phyloP scores from a whole-genome alignment of 2,329 filamentous ascomycete genomes.

The Intubia oerlemansii region DNA sequence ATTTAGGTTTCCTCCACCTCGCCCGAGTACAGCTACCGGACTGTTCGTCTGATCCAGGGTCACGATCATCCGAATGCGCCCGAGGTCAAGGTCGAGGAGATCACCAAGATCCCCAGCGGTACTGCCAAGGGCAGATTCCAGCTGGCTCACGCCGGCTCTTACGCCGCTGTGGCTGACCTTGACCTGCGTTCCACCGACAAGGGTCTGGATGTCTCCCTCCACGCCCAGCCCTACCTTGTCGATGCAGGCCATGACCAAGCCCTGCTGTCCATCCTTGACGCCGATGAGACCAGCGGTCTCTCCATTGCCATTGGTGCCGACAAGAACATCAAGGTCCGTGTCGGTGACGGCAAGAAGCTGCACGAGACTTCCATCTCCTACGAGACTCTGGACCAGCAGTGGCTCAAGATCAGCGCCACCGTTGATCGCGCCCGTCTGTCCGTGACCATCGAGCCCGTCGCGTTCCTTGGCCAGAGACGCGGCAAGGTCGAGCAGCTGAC shows the following conservation, averaged over 20 bases:
- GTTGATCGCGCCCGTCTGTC: background rate
- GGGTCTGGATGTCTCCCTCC: background rate
- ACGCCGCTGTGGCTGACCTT: too few species aligned
- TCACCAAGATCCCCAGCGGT: too few species aligned
- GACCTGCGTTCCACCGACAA: too few species aligned
- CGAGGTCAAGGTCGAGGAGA: too few species aligned
- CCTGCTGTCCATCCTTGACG: background rate
- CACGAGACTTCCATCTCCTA: background rate
- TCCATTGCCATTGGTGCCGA: background rate
- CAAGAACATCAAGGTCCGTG: background rate
- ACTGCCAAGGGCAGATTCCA: too few species aligned
- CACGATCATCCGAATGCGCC: too few species aligned
- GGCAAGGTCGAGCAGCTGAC: too few species aligned
- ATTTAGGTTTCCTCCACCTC: too few species aligned
- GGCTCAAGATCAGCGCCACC: background rate
- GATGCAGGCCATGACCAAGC: background rate
- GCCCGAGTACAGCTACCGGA: too few species aligned
- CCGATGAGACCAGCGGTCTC: background rate
- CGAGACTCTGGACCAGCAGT: background rate
- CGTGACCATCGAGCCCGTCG: background rate
- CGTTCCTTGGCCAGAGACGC: background rate
- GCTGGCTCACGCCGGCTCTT: too few species aligned
- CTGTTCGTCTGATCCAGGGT: too few species aligned
- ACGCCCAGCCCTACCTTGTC: background rate
- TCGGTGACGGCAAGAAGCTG: background rate